These are phyloP conservation scores for Fragosphaeria purpurea DNA, from an alignment of 2,329 filamentous ascomycete genomes.

Conservation along the genomic window DNA sequence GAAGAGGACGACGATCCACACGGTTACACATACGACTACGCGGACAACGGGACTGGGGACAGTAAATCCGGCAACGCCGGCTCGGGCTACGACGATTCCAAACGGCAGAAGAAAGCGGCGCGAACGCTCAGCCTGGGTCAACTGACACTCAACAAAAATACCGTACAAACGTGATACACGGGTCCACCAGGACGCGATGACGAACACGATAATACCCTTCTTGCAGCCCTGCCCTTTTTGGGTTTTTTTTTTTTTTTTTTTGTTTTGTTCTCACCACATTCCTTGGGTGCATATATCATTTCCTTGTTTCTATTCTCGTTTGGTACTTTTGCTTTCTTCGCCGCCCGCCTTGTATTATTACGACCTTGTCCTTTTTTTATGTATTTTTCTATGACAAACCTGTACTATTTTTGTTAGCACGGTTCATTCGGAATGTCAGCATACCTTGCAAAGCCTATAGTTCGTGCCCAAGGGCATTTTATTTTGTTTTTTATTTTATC, in stretches of 20 bases:
- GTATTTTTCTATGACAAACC: no score
- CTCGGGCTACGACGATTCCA: conserved; percentile 10
- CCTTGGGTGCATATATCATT: background rate
- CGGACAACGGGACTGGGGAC: conserved; percentile 18
- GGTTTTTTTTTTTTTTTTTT: background rate
- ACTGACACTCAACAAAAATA: conserved; percentile 31
- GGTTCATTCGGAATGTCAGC: no score
- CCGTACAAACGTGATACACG: conserved; percentile 4
- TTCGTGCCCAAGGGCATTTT: no score
- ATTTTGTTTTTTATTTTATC: background rate
- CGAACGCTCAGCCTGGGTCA: conserved; percentile 56
- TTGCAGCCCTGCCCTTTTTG: background rate
- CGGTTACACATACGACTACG: conserved; percentile 16
- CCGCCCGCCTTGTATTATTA: no score
- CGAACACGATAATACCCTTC: background rate
- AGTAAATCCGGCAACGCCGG: conserved; percentile 4
- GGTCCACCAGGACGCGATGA: background rate
- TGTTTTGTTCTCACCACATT: background rate
- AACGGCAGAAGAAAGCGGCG: conserved; percentile 41
- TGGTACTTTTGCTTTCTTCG: background rate
- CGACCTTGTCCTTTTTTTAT: no score
- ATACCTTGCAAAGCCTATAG: no score
- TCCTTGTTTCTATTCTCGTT: background rate
- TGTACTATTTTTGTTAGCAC: no score
- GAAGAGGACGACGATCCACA: conserved; percentile 22